Conservation (phyloP, 2,329 filamentous ascomycete genomes). For the Neoarthrinium moseri region DNA sequence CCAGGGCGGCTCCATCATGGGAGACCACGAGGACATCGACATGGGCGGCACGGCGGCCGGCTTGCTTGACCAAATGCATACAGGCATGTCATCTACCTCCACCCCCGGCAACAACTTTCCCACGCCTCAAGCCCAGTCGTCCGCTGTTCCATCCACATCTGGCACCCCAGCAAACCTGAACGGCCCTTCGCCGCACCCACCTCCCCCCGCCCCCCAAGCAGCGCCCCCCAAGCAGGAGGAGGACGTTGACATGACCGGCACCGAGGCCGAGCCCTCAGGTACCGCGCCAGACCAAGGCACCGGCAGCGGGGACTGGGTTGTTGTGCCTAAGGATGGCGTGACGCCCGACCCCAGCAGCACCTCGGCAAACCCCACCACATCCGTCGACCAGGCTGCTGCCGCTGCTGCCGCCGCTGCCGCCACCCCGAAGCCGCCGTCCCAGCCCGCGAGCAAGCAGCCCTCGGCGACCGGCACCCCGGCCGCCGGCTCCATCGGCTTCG, state of each 20-base stretch:
- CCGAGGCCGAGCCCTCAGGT: slow-evolving; percentile 37
- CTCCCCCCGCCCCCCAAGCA: slow-evolving; percentile 15
- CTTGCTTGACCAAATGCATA: slow-evolving; percentile 68
- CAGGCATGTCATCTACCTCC: slow-evolving; percentile 56
- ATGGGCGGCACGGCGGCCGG: slow-evolving; percentile 65
- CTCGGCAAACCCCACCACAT: slow-evolving; percentile 3
- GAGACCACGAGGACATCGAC: slow-evolving; percentile 58
- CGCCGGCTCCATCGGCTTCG: slow-evolving; percentile 36
- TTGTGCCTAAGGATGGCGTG: slow-evolving; percentile 63
- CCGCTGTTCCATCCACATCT: slow-evolving; percentile 53
- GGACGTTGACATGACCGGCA: slow-evolving; percentile 58
- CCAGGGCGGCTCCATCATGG: slow-evolving; percentile 53
- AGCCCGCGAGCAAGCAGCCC: slow-evolving; percentile 31
- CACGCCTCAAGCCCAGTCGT: slow-evolving; percentile 59
- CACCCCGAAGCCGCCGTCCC: slow-evolving; percentile 15
- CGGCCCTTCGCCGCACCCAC: slow-evolving; percentile 42
- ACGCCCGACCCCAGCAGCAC: slow-evolving; percentile 35
- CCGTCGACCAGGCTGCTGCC: slow-evolving; percentile 4
- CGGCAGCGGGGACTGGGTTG: slow-evolving; percentile 69
- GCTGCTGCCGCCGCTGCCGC: slow-evolving; percentile 18
- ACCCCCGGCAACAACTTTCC: slow-evolving; percentile 62
- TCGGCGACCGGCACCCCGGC: slow-evolving; percentile 46
- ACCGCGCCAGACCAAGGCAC: slow-evolving; percentile 50
- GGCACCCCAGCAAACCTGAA: slow-evolving; percentile 54
- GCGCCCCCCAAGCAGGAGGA: slow-evolving; percentile 28